A percentile compares a stretch with the other conserved stretches of the same genome.
Conservation (phyloP, 1,139 yeast genomes). For the Maudiozyma humilis region DNA sequence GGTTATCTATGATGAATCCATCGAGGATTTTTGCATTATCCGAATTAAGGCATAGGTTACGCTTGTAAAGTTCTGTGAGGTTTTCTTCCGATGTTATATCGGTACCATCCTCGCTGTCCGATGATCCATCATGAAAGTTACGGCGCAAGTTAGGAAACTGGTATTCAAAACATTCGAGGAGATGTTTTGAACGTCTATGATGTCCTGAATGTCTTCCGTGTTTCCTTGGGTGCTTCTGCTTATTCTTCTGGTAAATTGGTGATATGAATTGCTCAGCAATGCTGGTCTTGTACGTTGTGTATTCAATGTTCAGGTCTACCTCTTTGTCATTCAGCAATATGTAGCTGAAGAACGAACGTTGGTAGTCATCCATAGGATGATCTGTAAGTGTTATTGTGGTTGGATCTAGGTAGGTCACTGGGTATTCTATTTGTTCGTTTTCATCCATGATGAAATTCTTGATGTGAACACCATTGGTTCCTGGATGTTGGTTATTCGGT, state of each 20-base stretch:
- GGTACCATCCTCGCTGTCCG: neutral
- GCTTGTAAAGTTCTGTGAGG: neutral
- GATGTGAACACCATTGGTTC: neutral
- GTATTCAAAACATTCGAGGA: slow-evolving; percentile 24
- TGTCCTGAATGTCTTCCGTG: neutral
- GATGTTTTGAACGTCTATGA: slow-evolving; percentile 9
- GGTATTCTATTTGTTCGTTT: slow-evolving; percentile 1
- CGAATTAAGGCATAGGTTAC: neutral
- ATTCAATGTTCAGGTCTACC: slow-evolving; percentile 1
- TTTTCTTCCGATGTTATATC: neutral
- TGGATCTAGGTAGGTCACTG: neutral
- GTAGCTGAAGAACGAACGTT: slow-evolving; percentile 2
- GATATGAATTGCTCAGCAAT: slow-evolving; percentile 2
- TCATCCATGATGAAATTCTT: neutral
- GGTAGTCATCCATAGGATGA: slow-evolving; percentile 8
- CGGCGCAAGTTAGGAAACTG: slow-evolving; percentile 17
- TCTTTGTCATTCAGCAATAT: neutral
- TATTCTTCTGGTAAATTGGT: slow-evolving; percentile 1
- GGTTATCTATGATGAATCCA: slow-evolving; percentile 1
- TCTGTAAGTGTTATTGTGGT: slow-evolving; percentile 1
- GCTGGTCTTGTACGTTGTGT: slow-evolving; percentile 7
- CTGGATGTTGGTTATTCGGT: neutral
- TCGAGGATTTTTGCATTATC: neutral
- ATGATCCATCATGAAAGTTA: neutral
- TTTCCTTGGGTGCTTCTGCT: neutral